A percentile compares a stretch with the other conserved stretches of the same genome.
phyloP scores from a whole-genome alignment of 768 basidiomycete genomes.

The Leucosporidium creatinivorum region DNA sequence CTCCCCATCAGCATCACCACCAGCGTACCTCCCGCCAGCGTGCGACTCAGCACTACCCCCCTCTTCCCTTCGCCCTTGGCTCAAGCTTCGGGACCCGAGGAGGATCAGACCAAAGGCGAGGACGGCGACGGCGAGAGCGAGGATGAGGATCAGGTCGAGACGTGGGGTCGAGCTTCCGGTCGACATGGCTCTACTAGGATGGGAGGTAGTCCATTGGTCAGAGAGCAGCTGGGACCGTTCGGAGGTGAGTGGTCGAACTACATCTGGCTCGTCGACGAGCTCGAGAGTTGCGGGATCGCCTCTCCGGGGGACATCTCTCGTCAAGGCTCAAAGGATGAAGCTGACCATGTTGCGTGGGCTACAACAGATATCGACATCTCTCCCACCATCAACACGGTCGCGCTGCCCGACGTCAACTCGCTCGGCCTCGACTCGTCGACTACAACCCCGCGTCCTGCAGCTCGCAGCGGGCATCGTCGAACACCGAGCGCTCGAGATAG shows the following conservation, averaged over 20 bases:
- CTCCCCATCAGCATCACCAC: constrained; percentile 22
- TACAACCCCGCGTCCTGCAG: constrained; percentile 10
- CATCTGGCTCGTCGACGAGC: neutral
- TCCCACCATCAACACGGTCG: neutral
- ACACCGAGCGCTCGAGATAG: constrained; percentile 6
- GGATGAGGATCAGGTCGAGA: constrained; percentile 11
- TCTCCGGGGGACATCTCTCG: neutral
- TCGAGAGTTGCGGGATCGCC: neutral
- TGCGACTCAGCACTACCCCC: constrained; percentile 27
- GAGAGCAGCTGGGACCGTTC: constrained; percentile 6
- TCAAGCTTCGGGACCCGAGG: constrained; percentile 21
- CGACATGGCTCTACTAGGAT: neutral
- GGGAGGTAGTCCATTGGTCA: neutral
- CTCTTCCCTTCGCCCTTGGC: constrained; percentile 29
- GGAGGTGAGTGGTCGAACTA: constrained; percentile 12
- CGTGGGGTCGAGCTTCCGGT: neutral
- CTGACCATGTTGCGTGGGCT: too few species aligned
- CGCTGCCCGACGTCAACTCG: constrained; percentile 2
- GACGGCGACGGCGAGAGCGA: constrained; percentile 29
- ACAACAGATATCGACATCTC: constrained; percentile 28
- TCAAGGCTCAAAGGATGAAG: too few species aligned
- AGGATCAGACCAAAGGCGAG: constrained; percentile 19
- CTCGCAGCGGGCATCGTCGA: neutral
- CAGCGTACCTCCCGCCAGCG: constrained; percentile 16
- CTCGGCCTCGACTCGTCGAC: neutral